Evolutionary conservation across 2,329 filamentous ascomycete genomes (phyloP), one percentile per base, ranked within the genome.

Genomic region (Aspergillus udagawae): DNA sequence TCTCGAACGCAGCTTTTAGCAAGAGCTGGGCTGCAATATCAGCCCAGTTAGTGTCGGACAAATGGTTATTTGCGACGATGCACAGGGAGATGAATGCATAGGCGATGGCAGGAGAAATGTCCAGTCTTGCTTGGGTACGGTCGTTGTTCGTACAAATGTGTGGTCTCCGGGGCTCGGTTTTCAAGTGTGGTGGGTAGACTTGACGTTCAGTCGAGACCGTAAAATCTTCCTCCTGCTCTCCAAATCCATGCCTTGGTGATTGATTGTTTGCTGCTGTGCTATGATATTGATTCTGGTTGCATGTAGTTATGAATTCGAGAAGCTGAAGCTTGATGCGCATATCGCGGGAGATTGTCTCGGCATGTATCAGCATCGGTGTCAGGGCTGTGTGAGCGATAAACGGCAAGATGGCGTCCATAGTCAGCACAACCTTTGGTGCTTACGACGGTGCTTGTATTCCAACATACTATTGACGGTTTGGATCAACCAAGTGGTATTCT

Each of bases 71-170:
- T 38, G 77, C 71, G 6, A 72, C 65, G 3, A 74, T 71, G 20
- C 80, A 81, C 1, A 84, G 69, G 28, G 73, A 67, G 62, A 83
- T 74, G 65, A 84, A 83, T 4, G 77, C 67, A 1, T 79, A 74
- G 2, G 82, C 68, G 5, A 82, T 68, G 49, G 78, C 75, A 0
- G 75, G 64, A 8, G 80, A 6, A 63, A 14, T 25, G 12, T 47
- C 21, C 21, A 5, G 44, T 21, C 10, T 23, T 12, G 5, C 10
- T 25, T 25, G 44, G 21, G 23, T 25, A 23, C 23, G 12, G 20
- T 21, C 21, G 7, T 47, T 47, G 44, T 14, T 47, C 23, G 44
- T 14, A 47, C 25, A 10, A 25, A 14, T 7, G 5, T 47, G 44
- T 14, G 44, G 12, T 23, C 20, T 25, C 21, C 7, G 20, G 10